phyloP scores from a whole-genome alignment of 2,329 filamentous ascomycete genomes.

The Fusarium vanettenii region DNA sequence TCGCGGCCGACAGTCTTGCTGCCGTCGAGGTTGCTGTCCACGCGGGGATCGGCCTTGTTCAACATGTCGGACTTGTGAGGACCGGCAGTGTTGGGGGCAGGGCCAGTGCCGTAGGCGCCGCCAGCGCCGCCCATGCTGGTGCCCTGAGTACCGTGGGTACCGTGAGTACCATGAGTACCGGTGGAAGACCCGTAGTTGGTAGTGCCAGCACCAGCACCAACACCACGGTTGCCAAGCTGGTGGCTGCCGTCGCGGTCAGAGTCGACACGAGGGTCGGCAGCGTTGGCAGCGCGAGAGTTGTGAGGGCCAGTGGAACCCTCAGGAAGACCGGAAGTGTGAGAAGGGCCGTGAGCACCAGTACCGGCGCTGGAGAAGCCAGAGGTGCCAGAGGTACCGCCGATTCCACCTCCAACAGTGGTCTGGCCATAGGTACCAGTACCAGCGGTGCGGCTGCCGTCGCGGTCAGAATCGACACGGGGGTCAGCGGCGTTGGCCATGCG shows the following conservation, averaged over 20 bases:
- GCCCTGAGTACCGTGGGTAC: slow-evolving; percentile 25
- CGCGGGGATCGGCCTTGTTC: slow-evolving; percentile 65
- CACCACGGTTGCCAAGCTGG: slow-evolving; percentile 37
- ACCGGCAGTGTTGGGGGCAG: slow-evolving; percentile 51
- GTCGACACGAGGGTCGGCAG: slow-evolving; percentile 64
- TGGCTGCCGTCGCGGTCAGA: slow-evolving; percentile 59
- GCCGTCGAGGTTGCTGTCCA: slow-evolving; percentile 64
- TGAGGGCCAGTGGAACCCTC: slow-evolving; percentile 56
- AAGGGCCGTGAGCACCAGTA: slow-evolving; percentile 18
- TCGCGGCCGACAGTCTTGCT: slow-evolving; percentile 61
- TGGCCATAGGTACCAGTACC: slow-evolving; percentile 17
- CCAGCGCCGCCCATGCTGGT: slow-evolving; percentile 16
- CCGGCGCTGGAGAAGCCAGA: slow-evolving; percentile 16
- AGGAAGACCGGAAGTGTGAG: slow-evolving; percentile 25
- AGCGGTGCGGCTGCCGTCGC: slow-evolving; percentile 48
- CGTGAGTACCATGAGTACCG: background rate
- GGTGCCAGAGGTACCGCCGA: background rate
- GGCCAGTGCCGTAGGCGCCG: slow-evolving; percentile 50
- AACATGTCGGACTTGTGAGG: slow-evolving; percentile 59
- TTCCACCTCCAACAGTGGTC: slow-evolving; percentile 2
- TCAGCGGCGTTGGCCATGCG: slow-evolving; percentile 62
- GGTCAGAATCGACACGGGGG: slow-evolving; percentile 65
- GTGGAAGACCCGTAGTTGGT: background rate
- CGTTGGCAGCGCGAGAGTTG: slow-evolving; percentile 58
- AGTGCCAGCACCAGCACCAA: slow-evolving; percentile 1